Percentiles rank a stretch among this genome's conserved stretches.
phyloP scores from a whole-genome alignment of 2,329 filamentous ascomycete species.

The Verticillium isaacii region DNA sequence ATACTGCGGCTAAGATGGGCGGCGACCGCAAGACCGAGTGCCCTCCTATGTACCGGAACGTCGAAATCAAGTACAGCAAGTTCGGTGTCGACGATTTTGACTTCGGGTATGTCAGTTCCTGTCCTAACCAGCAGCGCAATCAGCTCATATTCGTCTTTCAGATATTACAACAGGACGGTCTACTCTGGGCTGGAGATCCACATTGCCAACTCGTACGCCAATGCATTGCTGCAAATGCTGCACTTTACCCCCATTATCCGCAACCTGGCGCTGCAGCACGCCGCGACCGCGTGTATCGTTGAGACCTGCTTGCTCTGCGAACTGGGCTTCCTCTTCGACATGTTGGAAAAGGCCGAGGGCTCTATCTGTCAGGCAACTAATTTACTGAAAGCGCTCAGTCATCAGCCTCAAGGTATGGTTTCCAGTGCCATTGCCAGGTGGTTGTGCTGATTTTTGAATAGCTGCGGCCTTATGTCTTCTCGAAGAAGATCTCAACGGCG shows the following conservation, averaged over 20 bases:
- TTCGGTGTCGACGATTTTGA: slow-evolving; percentile 99
- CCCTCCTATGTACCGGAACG: slow-evolving; percentile 83
- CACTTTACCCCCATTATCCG: slow-evolving; percentile 85
- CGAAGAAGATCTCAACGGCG: slow-evolving; percentile 74
- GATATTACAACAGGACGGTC: slow-evolving; percentile 89
- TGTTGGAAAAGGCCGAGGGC: slow-evolving; percentile 93
- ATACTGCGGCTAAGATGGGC: slow-evolving; percentile 61
- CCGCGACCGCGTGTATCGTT: slow-evolving; percentile 75
- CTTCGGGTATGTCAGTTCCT: slow-evolving; percentile 63
- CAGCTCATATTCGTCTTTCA: slow-evolving; percentile 23
- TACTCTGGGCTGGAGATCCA: slow-evolving; percentile 95
- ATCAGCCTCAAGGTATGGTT: slow-evolving; percentile 64
- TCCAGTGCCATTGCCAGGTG: not conserved
- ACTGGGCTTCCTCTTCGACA: slow-evolving; percentile 92
- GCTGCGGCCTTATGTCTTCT: slow-evolving; percentile 73
- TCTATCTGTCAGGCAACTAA: slow-evolving; percentile 97
- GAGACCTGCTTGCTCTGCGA: slow-evolving; percentile 89
- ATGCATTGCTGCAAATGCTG: slow-evolving; percentile 84
- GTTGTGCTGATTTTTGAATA: slow-evolving; percentile 22
- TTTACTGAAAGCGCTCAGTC: slow-evolving; percentile 82
- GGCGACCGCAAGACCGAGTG: slow-evolving; percentile 76
- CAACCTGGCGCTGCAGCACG: slow-evolving; percentile 84
- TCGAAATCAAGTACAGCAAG: slow-evolving; percentile 98
- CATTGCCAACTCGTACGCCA: slow-evolving; percentile 94
- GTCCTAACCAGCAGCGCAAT: too few species aligned